Conservation (phyloP, 2,329 filamentous ascomycete genomes). For the Aureobasidium sp. region DNA sequence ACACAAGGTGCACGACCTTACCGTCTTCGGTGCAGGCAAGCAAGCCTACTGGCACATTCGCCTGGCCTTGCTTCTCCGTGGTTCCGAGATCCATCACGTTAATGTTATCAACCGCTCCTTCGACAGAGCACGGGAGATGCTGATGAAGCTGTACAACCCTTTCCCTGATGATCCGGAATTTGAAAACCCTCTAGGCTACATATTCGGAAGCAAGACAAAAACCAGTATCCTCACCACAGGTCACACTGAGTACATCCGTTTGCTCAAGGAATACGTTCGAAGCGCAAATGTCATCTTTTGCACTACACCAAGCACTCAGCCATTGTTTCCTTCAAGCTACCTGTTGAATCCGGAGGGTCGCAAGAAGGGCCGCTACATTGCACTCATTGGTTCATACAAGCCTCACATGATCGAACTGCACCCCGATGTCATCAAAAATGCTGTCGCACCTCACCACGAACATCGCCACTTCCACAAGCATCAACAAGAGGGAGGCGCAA, state of each 20-base stretch:
- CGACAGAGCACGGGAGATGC: slow-evolving; percentile 45
- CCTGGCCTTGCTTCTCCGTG: slow-evolving; percentile 66
- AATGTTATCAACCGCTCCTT: slow-evolving; percentile 76
- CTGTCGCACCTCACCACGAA: slow-evolving; percentile 46
- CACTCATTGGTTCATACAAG: slow-evolving; percentile 63
- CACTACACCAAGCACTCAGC: slow-evolving; percentile 67
- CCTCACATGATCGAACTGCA: slow-evolving; percentile 77
- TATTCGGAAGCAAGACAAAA: slow-evolving; percentile 39
- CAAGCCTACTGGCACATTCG: slow-evolving; percentile 95
- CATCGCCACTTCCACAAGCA: slow-evolving; percentile 57
- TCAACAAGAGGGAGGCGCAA: slow-evolving; percentile 48
- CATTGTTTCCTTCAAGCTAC: slow-evolving; percentile 65
- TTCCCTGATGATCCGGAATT: slow-evolving; percentile 27
- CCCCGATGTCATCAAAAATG: slow-evolving; percentile 61
- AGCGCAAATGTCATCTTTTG: slow-evolving; percentile 78
- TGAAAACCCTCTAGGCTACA: slow-evolving; percentile 25
- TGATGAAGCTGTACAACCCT: slow-evolving; percentile 47
- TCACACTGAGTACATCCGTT: slow-evolving; percentile 59
- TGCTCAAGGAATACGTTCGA: slow-evolving; percentile 62
- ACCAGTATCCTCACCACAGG: slow-evolving; percentile 62
- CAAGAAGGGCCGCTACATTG: slow-evolving; percentile 61
- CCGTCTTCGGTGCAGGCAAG: slow-evolving; percentile 78
- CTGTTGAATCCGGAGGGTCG: slow-evolving; percentile 64
- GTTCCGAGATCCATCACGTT: slow-evolving; percentile 62
- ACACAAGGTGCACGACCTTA: slow-evolving; percentile 61